Percentiles rank a stretch among this genome's conserved stretches.
These are phyloP conservation scores for Aquilaria malaccensis DNA, from an alignment of 345 rosid species.

Conservation along the genomic window DNA sequence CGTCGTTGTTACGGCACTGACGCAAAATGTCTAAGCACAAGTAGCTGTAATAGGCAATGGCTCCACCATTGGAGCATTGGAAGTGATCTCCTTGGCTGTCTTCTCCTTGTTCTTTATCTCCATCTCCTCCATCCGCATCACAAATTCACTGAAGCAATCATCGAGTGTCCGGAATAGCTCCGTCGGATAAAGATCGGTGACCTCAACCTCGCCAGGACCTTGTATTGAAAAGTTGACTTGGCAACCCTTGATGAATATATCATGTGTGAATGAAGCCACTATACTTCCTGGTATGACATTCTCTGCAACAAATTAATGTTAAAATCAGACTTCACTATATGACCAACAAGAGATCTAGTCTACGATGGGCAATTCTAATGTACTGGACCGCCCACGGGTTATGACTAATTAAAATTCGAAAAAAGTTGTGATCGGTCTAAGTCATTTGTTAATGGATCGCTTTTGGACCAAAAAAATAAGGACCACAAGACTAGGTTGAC, in stretches of 20 bases:
- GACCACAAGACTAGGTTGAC: not conserved
- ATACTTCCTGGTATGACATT: slow-evolving; percentile 48
- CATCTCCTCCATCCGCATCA: slow-evolving; percentile 17
- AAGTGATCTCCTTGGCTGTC: slow-evolving; percentile 10
- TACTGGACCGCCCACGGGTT: no score
- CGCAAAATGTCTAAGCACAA: slow-evolving; percentile 8
- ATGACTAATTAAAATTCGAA: no score
- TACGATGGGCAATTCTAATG: no score
- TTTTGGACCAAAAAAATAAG: no score
- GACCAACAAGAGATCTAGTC: not conserved
- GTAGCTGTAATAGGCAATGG: slow-evolving; percentile 21
- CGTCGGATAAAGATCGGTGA: slow-evolving; percentile 36
- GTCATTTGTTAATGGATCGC: no score
- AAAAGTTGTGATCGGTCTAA: no score
- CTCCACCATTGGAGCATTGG: slow-evolving; percentile 21
- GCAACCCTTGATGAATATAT: slow-evolving; percentile 65
- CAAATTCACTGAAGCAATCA: slow-evolving; percentile 45
- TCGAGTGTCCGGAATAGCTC: slow-evolving; percentile 44
- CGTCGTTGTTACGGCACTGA: no score
- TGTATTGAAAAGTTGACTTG: slow-evolving; percentile 43
- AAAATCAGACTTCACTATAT: not conserved
- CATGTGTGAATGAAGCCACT: slow-evolving; percentile 71
- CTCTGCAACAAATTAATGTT: slow-evolving; percentile 24
- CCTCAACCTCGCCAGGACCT: slow-evolving; percentile 32
- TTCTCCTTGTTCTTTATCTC: slow-evolving; percentile 3